Percentiles rank a stretch among this genome's conserved stretches.
phyloP scores from a whole-genome alignment of 768 basidiomycete genomes.

The Tylopilus plumbeoviolaceoides region DNA sequence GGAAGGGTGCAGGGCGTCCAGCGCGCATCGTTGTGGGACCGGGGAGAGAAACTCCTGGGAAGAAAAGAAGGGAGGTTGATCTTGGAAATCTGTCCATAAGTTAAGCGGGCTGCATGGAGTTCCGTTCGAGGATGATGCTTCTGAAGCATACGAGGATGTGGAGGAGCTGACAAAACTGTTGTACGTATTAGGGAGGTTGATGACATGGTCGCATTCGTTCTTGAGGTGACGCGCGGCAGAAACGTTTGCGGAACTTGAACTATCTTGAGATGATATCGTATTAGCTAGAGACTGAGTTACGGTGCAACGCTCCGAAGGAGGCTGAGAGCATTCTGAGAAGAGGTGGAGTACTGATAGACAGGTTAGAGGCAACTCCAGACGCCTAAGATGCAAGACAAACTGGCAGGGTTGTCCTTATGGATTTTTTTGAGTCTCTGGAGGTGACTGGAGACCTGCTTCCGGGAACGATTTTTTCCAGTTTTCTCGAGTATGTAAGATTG shows the following conservation, averaged over 20 bases:
- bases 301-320: slow-evolving; percentile 11
- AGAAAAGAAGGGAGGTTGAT: background rate
- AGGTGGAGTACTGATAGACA: slow-evolving; percentile 19
- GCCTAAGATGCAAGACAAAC: slow-evolving; percentile 20
- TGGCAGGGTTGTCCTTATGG: slow-evolving; percentile 28
- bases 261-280: slow-evolving; percentile 8
- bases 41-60: slow-evolving; percentile 5
- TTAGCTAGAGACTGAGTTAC: background rate
- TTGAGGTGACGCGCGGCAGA: slow-evolving; percentile 13
- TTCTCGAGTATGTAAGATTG: slow-evolving; percentile 37
- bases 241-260: slow-evolving; percentile 1
- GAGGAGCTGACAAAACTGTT: background rate
- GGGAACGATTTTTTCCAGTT: slow-evolving; percentile 35
- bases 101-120: background rate
- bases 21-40: slow-evolving; percentile 7
- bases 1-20: background rate
- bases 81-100: too few species aligned
- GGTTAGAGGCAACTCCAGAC: background rate
- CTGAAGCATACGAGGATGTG: slow-evolving; percentile 5
- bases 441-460: slow-evolving; percentile 40
- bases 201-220: slow-evolving; percentile 8
- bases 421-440: slow-evolving; percentile 36
- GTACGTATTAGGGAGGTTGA: slow-evolving; percentile 6
- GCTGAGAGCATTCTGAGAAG: slow-evolving; percentile 23
- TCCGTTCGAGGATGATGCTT: slow-evolving; percentile 1